phyloP scores from a whole-genome alignment of 495 filamentous ascomycete species.

The Cercophora newfieldiana region DNA sequence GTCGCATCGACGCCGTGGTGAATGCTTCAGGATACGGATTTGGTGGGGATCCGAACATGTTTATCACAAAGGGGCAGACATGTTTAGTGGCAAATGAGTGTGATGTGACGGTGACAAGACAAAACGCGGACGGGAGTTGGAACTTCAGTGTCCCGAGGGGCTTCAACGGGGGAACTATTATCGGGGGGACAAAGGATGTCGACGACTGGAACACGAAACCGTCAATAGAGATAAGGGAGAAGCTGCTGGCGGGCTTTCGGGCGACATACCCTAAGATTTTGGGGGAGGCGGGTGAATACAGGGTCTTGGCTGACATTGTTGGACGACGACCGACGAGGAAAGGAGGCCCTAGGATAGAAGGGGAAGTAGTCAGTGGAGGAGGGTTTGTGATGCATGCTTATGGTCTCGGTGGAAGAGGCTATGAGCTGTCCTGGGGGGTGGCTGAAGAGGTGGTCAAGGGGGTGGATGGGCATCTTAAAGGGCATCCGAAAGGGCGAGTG shows the following conservation, averaged over 20 bases:
- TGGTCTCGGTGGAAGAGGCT: slow-evolving; percentile 62
- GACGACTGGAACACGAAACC: slow-evolving; percentile 56
- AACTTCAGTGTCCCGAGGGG: slow-evolving; percentile 61
- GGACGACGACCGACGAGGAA: slow-evolving; percentile 45
- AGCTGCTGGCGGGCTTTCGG: slow-evolving; percentile 44
- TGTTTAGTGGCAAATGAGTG: slow-evolving; percentile 45
- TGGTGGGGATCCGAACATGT: slow-evolving; percentile 54
- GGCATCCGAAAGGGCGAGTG: not conserved
- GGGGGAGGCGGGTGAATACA: slow-evolving; percentile 28
- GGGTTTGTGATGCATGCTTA: slow-evolving; percentile 61
- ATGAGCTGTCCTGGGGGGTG: slow-evolving; percentile 51
- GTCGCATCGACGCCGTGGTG: slow-evolving; percentile 49
- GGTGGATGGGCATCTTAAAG: slow-evolving; percentile 29
- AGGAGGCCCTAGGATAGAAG: slow-evolving; percentile 46
- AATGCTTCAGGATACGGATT: slow-evolving; percentile 62
- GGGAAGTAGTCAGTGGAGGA: slow-evolving; percentile 35
- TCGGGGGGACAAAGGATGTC: slow-evolving; percentile 64
- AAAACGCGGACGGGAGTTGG: slow-evolving; percentile 60
- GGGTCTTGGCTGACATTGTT: slow-evolving; percentile 46
- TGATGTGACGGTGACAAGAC: slow-evolving; percentile 55
- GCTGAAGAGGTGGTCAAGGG: slow-evolving; percentile 42
- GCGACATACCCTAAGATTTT: slow-evolving; percentile 43
- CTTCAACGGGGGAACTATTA: slow-evolving; percentile 59
- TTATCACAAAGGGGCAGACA: slow-evolving; percentile 56
- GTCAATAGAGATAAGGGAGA: slow-evolving; percentile 45